A percentile compares a stretch with the other conserved stretches of the same genome.
phyloP scores from a whole-genome alignment of 2,329 filamentous ascomycete species.

The Fusarium annulatum region DNA sequence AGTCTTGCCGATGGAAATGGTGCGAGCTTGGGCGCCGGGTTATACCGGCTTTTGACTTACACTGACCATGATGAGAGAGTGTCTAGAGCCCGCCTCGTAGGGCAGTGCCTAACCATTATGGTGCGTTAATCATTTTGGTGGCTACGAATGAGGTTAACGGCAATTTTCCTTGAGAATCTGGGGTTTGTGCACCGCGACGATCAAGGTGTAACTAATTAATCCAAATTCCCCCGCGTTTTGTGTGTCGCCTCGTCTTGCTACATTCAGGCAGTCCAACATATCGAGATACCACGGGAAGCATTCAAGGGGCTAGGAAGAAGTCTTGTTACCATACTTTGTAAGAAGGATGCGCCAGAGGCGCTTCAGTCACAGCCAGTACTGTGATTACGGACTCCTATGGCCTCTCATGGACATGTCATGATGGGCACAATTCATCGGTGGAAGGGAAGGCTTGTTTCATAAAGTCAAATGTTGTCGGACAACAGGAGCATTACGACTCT shows the following conservation, averaged over 20 bases:
- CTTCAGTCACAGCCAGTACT: neutral
- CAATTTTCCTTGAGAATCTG: neutral
- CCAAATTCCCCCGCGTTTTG: neutral
- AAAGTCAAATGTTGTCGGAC: neutral
- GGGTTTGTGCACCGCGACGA: neutral
- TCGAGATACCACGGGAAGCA: neutral
- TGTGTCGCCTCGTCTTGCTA: neutral
- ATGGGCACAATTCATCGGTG: slow-evolving; percentile 4
- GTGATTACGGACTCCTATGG: neutral
- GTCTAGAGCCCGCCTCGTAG: neutral
- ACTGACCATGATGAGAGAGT: neutral
- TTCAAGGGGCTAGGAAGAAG: neutral
- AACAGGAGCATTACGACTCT: slow-evolving; percentile 2
- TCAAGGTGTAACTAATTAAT: neutral
- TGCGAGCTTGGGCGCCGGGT: neutral
- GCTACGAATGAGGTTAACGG: neutral
- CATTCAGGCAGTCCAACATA: neutral
- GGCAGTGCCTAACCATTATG: neutral
- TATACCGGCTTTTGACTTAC: neutral
- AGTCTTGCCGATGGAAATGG: slow-evolving; percentile 21
- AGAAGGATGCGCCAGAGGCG: neutral
- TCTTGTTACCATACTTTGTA: neutral
- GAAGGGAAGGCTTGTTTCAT: slow-evolving; percentile 17
- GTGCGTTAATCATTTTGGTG: neutral
- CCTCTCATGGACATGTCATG: neutral